Evolutionary conservation across 2,329 filamentous ascomycete genomes (phyloP).

Genomic region (Sporothrix pseudoabietina): DNA sequence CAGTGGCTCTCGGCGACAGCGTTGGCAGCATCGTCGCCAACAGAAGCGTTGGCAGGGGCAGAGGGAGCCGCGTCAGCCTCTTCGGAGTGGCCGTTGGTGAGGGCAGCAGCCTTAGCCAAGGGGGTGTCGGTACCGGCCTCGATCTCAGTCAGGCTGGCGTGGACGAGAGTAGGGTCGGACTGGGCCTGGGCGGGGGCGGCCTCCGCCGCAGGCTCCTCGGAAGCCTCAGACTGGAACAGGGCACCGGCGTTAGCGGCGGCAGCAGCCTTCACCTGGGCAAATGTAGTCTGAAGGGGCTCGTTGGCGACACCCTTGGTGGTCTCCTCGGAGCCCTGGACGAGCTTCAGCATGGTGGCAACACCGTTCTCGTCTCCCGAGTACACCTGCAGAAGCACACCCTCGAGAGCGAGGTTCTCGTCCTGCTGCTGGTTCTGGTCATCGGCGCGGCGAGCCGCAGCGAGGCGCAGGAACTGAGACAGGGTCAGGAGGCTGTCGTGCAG

Average conservation of each 20-base stretch:
- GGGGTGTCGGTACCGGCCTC: slow-evolving; percentile 44
- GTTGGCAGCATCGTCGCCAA: slow-evolving; percentile 58
- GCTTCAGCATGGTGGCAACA: slow-evolving; percentile 73
- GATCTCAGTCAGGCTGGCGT: slow-evolving; percentile 70
- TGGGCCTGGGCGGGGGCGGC: slow-evolving; percentile 41
- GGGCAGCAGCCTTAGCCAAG: not conserved
- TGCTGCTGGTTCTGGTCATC: slow-evolving; percentile 65
- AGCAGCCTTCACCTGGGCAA: slow-evolving; percentile 60
- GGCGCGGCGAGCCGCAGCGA: slow-evolving; percentile 73
- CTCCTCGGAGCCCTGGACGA: slow-evolving; percentile 72
- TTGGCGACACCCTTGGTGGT: slow-evolving; percentile 65
- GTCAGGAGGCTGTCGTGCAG: slow-evolving; percentile 67
- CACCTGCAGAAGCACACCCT: slow-evolving; percentile 75
- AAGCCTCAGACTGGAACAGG: slow-evolving; percentile 41
- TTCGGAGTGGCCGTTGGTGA: slow-evolving; percentile 29
- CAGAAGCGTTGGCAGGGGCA: slow-evolving; percentile 50
- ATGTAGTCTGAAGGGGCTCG: slow-evolving; percentile 68
- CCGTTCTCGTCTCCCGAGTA: slow-evolving; percentile 77
- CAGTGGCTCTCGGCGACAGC: slow-evolving; percentile 67
- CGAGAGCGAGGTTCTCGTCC: slow-evolving; percentile 78
- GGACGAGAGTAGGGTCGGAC: slow-evolving; percentile 67
- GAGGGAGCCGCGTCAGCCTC: slow-evolving; percentile 28
- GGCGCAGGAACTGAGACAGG: slow-evolving; percentile 76
- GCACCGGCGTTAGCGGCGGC: slow-evolving; percentile 55
- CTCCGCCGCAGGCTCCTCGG: slow-evolving; percentile 40